A percentile compares a stretch with the other conserved stretches of the same genome.
Evolutionary conservation across 768 basidiomycete species (phyloP).

Genomic region (Gymnopilus dilepis): DNA sequence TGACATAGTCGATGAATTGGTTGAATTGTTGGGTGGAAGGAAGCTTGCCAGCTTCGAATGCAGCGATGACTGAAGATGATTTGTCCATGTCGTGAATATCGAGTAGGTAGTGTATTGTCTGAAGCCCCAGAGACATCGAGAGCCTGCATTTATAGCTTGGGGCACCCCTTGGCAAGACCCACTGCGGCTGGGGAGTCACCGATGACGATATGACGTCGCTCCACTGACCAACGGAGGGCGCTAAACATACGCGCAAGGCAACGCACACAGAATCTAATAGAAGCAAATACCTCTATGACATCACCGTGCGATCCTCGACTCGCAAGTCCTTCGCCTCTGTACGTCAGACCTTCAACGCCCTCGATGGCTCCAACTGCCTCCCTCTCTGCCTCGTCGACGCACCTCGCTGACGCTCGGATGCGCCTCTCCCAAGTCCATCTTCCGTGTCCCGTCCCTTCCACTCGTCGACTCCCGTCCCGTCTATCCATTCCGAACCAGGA

Average conservation of each 20-base stretch:
- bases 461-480: no score
- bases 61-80: conserved; percentile 64
- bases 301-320: no score
- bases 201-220: conserved; percentile 10
- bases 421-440: no score
- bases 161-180: neutral
- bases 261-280: neutral
- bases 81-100: conserved; percentile 57
- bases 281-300: neutral
- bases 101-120: neutral
- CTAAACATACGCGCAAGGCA: neutral
- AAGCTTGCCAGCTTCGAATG: conserved; percentile 73
- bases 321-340: no score
- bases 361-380: no score
- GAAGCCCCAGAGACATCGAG: neutral
- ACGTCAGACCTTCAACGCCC: no score
- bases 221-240: neutral
- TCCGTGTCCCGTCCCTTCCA: no score
- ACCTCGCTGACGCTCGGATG: no score
- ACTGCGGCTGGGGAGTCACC: conserved; percentile 6
- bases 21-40: conserved; percentile 65
- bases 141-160: conserved; percentile 1
- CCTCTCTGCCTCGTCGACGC: no score
- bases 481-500: no score
- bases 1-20: conserved; percentile 58